These are phyloP conservation scores for Macrolepiota albuminosa DNA, from an alignment of 768 basidiomycete genomes.

Conservation along the genomic window DNA sequence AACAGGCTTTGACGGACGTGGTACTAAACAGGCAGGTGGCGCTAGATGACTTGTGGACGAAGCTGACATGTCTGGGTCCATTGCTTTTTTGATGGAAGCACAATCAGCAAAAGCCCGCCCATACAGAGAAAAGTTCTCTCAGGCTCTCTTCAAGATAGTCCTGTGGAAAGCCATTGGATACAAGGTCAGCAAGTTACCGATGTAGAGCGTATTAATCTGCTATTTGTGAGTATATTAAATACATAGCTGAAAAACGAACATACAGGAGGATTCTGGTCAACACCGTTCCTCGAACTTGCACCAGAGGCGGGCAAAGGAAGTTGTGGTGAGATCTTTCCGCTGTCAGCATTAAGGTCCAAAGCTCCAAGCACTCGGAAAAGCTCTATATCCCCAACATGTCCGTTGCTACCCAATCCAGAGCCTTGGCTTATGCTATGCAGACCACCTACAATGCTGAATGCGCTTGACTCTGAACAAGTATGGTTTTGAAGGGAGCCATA, in stretches of 20 bases:
- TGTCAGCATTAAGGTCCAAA: conserved; percentile 48
- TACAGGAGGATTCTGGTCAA: no score
- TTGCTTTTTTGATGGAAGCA: conserved; percentile 96
- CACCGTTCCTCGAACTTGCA: no score
- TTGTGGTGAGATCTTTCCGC: no score
- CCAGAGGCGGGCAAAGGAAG: no score
- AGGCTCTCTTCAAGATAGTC: no score
- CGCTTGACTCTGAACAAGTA: conserved; percentile 25
- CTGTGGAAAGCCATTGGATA: conserved; percentile 68
- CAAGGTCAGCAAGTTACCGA: conserved; percentile 84
- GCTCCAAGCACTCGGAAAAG: conserved; percentile 42
- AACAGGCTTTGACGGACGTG: no score
- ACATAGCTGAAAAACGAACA: no score
- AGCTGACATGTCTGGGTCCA: no score
- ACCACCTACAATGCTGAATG: conserved; percentile 26
- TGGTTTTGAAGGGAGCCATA: conserved; percentile 5
- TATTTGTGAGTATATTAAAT: no score
- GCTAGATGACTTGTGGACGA: no score
- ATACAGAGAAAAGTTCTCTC: conserved; percentile 72
- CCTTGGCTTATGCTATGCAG: conserved; percentile 17
- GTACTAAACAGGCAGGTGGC: no score
- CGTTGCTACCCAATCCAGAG: conserved; percentile 4
- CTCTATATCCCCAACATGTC: conserved; percentile 19
- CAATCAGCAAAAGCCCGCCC: conserved; percentile 84
- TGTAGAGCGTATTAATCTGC: no score